A percentile compares a stretch with the other conserved stretches of the same genome.
These are phyloP conservation scores for Borovskyia barvae DNA, from an alignment of 208 protist genomes.

Conservation along the genomic window DNA sequence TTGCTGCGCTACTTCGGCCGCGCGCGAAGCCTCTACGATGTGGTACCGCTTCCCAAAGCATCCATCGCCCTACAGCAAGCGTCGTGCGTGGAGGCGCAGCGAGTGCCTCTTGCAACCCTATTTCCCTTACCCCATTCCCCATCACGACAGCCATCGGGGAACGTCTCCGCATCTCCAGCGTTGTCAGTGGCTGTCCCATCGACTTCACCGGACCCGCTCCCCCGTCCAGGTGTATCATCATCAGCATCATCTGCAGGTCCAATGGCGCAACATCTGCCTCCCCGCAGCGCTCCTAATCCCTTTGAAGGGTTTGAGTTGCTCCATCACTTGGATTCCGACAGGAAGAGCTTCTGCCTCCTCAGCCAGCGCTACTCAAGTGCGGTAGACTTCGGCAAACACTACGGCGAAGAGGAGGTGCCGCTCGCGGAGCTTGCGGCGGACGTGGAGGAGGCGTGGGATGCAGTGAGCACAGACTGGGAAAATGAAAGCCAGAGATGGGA, in stretches of 20 bases:
- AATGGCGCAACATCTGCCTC: background rate
- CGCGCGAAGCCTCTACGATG: conserved; percentile 8
- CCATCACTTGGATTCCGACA: background rate
- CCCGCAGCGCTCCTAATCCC: background rate
- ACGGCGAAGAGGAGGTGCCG: conserved; percentile 18
- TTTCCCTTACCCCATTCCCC: conserved; percentile 11
- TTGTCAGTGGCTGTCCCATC: no score
- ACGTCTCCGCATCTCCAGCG: no score
- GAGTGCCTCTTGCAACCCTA: conserved; percentile 17
- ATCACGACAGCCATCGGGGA: background rate
- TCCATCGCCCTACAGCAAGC: conserved; percentile 17
- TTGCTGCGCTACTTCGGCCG: conserved; percentile 30
- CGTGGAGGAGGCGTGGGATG: conserved; percentile 16
- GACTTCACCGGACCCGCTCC: no score
- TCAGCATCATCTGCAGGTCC: background rate
- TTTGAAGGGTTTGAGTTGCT: conserved; percentile 2
- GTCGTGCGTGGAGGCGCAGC: conserved; percentile 9
- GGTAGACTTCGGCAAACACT: conserved; percentile 43
- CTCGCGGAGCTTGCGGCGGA: conserved; percentile 30
- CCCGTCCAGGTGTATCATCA: background rate
- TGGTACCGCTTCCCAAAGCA: conserved; percentile 6
- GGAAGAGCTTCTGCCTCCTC: conserved; percentile 28
- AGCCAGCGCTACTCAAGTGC: conserved; percentile 32
- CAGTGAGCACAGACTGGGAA: conserved; percentile 9
- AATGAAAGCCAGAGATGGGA: no score